Conservation (phyloP, 2,329 filamentous ascomycete genomes). For the Ascochyta fabae region DNA sequence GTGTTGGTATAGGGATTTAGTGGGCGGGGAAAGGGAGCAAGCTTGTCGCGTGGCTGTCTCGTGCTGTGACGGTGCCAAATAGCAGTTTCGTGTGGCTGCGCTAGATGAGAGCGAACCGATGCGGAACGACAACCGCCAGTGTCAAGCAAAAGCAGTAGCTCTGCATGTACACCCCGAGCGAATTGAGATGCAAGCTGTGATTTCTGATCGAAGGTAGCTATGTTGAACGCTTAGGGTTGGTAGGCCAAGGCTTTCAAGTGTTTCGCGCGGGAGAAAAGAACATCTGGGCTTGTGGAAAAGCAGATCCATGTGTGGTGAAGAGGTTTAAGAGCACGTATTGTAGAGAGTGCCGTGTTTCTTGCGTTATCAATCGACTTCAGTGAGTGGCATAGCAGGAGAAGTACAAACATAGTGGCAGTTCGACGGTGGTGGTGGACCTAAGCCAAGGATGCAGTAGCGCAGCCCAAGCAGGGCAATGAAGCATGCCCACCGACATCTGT, state of each 20-base stretch:
- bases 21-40: slow-evolving; percentile 1
- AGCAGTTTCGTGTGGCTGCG: slow-evolving; percentile 13
- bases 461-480: not conserved
- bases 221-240: not conserved
- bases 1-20: slow-evolving; percentile 6
- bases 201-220: not conserved
- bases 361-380: not conserved
- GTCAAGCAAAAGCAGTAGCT: not conserved
- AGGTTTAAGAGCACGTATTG: not conserved
- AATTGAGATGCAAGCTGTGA: not conserved
- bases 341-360: not conserved
- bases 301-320: not conserved
- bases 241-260: not conserved
- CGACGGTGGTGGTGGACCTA: not conserved
- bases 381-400: not conserved
- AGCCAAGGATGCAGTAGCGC: not conserved
- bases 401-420: slow-evolving; percentile 4
- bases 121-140: not conserved
- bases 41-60: slow-evolving; percentile 3
- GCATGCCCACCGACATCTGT: not conserved
- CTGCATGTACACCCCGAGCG: not conserved
- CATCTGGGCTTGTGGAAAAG: not conserved
- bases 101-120: slow-evolving; percentile 7
- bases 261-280: not conserved
- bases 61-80: slow-evolving; percentile 12